Percentiles rank a stretch among this genome's conserved stretches.
These are phyloP conservation scores for Chondrus crispus DNA, from an alignment of 23 red algal genomes.

Conservation along the genomic window DNA sequence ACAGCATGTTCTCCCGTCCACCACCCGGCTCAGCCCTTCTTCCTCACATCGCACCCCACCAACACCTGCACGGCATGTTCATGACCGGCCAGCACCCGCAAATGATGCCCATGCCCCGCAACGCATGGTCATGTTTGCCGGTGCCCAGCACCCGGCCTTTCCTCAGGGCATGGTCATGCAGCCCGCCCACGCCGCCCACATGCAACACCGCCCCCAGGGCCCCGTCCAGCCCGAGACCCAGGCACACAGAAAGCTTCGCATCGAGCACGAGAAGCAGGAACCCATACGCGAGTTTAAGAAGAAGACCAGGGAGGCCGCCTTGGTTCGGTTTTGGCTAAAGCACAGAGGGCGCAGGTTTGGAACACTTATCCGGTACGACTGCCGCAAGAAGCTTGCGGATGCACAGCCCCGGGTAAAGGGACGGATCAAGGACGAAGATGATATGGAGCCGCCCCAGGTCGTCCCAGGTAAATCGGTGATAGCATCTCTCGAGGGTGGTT, in stretches of 20 bases:
- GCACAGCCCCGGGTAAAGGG: slow-evolving; percentile 76
- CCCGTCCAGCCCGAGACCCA: not conserved
- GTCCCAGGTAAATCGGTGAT: not conserved
- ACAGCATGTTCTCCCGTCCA: slow-evolving; percentile 70
- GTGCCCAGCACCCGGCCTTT: slow-evolving; percentile 1
- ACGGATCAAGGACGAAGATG: slow-evolving; percentile 14
- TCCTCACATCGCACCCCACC: slow-evolving; percentile 18
- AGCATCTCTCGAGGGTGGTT: too few relatives aligned
- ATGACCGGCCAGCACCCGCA: slow-evolving; percentile 4
- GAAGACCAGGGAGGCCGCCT: slow-evolving; percentile 77
- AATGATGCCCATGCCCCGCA: slow-evolving; percentile 1
- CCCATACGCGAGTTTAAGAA: slow-evolving; percentile 86
- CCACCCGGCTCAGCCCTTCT: slow-evolving; percentile 49
- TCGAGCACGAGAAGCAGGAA: slow-evolving; percentile 68
- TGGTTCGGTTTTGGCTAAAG: slow-evolving; percentile 88
- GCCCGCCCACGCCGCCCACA: not conserved
- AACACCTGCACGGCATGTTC: not conserved
- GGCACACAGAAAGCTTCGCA: slow-evolving; percentile 26
- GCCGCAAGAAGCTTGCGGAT: slow-evolving; percentile 80
- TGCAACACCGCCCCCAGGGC: too few relatives aligned
- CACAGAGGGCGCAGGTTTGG: slow-evolving; percentile 62
- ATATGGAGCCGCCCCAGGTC: slow-evolving; percentile 21
- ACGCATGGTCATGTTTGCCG: slow-evolving; percentile 45
- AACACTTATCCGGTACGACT: slow-evolving; percentile 76
- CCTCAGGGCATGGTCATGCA: slow-evolving; percentile 26